A percentile compares a stretch with the other conserved stretches of the same genome.
Evolutionary conservation across 208 protist species (phyloP).

Genomic region (Trypanosoma lewisi): DNA sequence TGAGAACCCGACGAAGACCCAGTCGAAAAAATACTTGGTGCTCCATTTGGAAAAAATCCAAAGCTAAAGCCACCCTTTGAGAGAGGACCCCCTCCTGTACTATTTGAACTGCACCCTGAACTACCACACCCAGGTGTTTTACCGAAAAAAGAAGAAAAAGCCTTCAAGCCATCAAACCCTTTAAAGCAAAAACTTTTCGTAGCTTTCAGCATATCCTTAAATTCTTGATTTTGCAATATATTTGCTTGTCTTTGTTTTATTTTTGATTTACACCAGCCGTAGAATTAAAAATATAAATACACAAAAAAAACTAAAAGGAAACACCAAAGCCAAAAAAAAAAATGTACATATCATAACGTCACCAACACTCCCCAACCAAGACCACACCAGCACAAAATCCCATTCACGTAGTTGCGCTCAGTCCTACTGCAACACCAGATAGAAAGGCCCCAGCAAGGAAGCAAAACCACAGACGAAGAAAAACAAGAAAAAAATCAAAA

Average conservation of each 20-base stretch:
- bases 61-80: conserved; percentile 5
- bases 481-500: too few relatives aligned
- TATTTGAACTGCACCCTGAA: neutral
- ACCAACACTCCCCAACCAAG: too few relatives aligned
- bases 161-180: conserved; percentile 11
- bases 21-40: neutral
- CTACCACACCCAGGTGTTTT: neutral
- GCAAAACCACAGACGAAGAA: too few relatives aligned
- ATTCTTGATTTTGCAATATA: neutral
- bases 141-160: neutral
- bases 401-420: too few relatives aligned
- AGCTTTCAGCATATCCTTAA: neutral
- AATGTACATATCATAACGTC: too few relatives aligned
- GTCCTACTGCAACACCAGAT: too few relatives aligned
- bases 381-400: too few relatives aligned
- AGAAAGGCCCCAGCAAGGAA: too few relatives aligned
- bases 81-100: neutral
- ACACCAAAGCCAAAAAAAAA: too few relatives aligned
- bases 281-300: too few relatives aligned
- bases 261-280: too few relatives aligned
- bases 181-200: neutral
- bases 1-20: neutral
- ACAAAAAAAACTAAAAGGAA: too few relatives aligned
- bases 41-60: conserved; percentile 3
- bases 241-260: neutral